Evolutionary conservation across 2,329 filamentous ascomycete species (phyloP).

Genomic region (Pseudocercospora eumusae): DNA sequence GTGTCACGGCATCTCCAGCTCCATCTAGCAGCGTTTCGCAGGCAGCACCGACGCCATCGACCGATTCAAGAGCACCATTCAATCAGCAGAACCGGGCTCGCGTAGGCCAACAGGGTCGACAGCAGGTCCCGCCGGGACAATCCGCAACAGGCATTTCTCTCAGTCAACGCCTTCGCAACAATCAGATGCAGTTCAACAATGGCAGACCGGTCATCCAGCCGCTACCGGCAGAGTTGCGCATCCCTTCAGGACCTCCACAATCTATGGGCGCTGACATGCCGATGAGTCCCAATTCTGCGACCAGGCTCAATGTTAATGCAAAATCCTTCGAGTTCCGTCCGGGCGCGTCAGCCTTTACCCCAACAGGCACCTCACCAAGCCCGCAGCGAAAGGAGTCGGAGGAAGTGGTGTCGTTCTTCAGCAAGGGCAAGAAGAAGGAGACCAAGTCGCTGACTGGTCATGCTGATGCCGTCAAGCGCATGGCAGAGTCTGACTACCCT

Average conservation of each 20-base stretch:
- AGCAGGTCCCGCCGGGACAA: constrained; percentile 8
- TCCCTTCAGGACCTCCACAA: constrained; percentile 54
- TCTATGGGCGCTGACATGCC: constrained; percentile 17
- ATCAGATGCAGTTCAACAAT: constrained; percentile 9
- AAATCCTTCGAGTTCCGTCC: constrained; percentile 84
- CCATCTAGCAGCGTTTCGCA: constrained; percentile 21
- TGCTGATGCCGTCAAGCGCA: constrained; percentile 66
- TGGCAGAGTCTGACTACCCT: constrained; percentile 61
- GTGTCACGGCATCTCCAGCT: constrained; percentile 28
- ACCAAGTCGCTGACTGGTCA: constrained; percentile 53
- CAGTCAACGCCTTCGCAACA: constrained; percentile 25
- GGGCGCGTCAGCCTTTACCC: constrained; percentile 78
- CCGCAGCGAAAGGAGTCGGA: constrained; percentile 46
- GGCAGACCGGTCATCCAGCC: constrained; percentile 41
- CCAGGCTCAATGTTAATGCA: constrained; percentile 62
- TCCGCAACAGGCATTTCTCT: constrained; percentile 18
- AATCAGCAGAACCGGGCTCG: constrained; percentile 18
- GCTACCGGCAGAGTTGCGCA: constrained; percentile 65
- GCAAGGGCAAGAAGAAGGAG: constrained; percentile 57
- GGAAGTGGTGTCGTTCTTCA: constrained; percentile 32
- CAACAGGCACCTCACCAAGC: constrained; percentile 72
- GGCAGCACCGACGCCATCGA: constrained; percentile 4
- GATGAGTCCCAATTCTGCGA: constrained; percentile 57
- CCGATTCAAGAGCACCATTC: constrained; percentile 16
- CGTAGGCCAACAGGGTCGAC: constrained; percentile 8